A percentile compares a stretch with the other conserved stretches of the same genome.
Evolutionary conservation across 768 basidiomycete species (phyloP).

Genomic region (Podaxis rugospora): DNA sequence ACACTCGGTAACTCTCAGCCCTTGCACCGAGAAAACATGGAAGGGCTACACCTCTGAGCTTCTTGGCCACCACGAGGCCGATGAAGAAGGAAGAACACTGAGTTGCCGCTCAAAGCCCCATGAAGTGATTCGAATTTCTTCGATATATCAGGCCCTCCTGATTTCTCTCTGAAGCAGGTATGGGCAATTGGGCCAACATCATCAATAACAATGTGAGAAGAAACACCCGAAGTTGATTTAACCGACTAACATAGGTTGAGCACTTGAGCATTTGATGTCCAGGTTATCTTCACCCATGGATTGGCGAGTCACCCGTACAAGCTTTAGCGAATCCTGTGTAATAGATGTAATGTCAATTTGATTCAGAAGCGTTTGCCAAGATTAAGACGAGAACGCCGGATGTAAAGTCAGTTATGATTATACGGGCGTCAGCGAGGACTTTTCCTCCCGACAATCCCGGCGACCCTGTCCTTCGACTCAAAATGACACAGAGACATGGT

Average conservation of each 20-base stretch:
- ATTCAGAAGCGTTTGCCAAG: neutral
- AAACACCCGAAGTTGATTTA: neutral
- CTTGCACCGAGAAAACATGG: neutral
- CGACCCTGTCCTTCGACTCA: neutral
- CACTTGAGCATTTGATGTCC: neutral
- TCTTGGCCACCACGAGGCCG: neutral
- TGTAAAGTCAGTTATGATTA: neutral
- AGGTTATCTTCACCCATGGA: neutral
- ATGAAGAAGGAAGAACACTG: neutral
- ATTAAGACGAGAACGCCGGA: neutral
- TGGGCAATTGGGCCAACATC: neutral
- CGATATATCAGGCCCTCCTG: neutral
- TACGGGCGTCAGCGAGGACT: neutral
- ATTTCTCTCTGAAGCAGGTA: neutral
- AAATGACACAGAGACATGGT: neutral
- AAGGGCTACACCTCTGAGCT: neutral
- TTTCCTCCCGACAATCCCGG: neutral
- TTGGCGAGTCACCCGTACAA: neutral
- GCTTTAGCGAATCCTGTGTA: neutral
- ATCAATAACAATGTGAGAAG: neutral
- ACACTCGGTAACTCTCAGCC: neutral
- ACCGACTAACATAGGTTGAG: neutral
- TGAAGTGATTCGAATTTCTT: neutral
- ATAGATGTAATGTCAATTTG: neutral
- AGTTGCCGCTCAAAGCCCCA: neutral